Base-by-base conservation (phyloP, 2,329 filamentous ascomycete genomes). In the Epichloe coenophiala region DNA sequence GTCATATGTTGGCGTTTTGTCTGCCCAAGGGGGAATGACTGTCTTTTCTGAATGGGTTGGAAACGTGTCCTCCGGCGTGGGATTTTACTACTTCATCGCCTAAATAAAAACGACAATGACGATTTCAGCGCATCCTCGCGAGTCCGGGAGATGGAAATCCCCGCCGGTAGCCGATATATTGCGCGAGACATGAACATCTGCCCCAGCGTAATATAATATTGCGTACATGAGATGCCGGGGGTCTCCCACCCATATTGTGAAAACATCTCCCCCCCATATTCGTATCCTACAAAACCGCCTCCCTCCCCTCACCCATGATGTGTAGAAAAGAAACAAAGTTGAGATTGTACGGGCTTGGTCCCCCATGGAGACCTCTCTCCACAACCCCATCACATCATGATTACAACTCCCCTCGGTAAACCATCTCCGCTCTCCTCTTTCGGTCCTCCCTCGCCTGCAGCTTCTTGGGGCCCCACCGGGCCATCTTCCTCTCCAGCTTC, bases 381-480 rank as follows among this genome's bases (percentile, higher is more conserved):
- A n/a, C n/a, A n/a, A n/a, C n/a, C n/a, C n/a, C n/a, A n/a, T n/a
- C 9, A 35, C n/a, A n/a, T 23, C 19, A 9, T 33, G 12, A 45
- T 61, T 69, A 79, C 61, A 80, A 58, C 62, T 76, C 69, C 41
- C 76, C 75, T 27, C 67, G 65, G 54, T 74, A 71, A 48, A 81
- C 58, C 70, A 81, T 68, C 40, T 69, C 68, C 55, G 69, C 71
- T 55, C 80, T 71, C 68, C 73, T 75, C 59, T 67, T 61, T 56
- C 75, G 68, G 42, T 83, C 80, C 58, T 77, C 73, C 51, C 73
- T 66, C 12, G 80, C 80, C 60, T 72, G 69, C 33, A 65, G 65
- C 63, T 73, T 71, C 54, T 72, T 73, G 19, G 76, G 71, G 11
- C 80, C 80, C 80, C 79, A 83, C 48, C 73, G 65, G n/a, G 68